Conservation (phyloP, 2,329 filamentous ascomycete species). For the Pseudogymnoascus sp. region DNA sequence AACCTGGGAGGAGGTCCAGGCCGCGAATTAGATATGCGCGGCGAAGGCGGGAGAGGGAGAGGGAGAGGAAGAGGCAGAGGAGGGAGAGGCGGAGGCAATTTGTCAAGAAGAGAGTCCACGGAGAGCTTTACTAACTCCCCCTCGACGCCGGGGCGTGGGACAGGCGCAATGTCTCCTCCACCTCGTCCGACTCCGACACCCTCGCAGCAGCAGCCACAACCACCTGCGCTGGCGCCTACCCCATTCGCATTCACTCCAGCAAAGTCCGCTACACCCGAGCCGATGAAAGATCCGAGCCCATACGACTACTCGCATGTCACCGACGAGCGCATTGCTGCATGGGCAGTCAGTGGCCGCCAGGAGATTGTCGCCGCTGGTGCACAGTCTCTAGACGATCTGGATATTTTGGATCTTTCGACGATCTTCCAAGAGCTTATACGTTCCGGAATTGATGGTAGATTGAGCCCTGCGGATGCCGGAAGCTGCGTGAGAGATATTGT, state of each 20-base stretch:
- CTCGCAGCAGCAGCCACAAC: constrained; percentile 10
- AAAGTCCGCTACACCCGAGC: constrained; percentile 25
- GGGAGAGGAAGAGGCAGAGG: constrained; percentile 40
- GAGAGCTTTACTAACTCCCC: constrained; percentile 24
- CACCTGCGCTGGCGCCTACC: neutral
- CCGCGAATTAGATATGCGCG: constrained; percentile 42
- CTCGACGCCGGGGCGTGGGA: constrained; percentile 22
- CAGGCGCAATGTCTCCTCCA: constrained; percentile 30
- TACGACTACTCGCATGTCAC: constrained; percentile 75
- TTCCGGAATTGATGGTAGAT: constrained; percentile 61
- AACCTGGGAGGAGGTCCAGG: constrained; percentile 44
- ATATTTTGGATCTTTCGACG: constrained; percentile 59
- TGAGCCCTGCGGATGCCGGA: constrained; percentile 65
- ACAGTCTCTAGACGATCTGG: constrained; percentile 58
- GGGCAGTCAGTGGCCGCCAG: constrained; percentile 61
- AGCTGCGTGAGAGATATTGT: constrained; percentile 67
- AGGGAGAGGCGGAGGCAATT: constrained; percentile 21
- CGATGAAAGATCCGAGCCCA: constrained; percentile 22
- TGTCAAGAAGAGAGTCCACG: constrained; percentile 25
- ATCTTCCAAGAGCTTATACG: constrained; percentile 82
- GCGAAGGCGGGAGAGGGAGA: constrained; percentile 39
- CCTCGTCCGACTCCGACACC: constrained; percentile 23
- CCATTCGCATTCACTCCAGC: neutral
- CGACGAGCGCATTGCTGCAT: constrained; percentile 57
- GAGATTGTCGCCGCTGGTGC: constrained; percentile 59